These are phyloP conservation scores for Inonotus hispidus DNA, from an alignment of 1,284 basidiomycete genomes.

Conservation along the genomic window DNA sequence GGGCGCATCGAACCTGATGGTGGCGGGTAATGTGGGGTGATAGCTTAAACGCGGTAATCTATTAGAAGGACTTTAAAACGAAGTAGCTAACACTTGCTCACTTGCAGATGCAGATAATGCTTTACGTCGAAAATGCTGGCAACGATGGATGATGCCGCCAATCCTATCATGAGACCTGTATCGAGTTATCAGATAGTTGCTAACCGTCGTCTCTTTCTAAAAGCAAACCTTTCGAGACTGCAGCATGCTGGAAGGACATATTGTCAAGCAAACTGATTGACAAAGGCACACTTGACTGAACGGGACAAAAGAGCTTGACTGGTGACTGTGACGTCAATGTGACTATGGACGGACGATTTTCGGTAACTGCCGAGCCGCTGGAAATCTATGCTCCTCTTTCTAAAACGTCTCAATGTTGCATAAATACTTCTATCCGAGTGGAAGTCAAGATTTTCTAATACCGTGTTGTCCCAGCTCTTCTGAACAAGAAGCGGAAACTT, in stretches of 20 bases:
- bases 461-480: too few species aligned
- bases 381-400: too few species aligned
- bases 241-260: conserved; percentile 77
- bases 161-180: conserved; percentile 70
- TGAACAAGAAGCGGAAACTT: too few species aligned
- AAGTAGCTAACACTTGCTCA: conserved; percentile 30
- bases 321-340: background rate
- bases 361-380: too few species aligned
- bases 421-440: too few species aligned
- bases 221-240: conserved; percentile 66
- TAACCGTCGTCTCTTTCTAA: background rate
- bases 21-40: conserved; percentile 66
- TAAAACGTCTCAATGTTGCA: too few species aligned
- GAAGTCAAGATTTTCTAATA: too few species aligned
- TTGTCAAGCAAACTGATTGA: background rate
- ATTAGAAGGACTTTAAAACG: background rate
- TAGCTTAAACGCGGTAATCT: conserved; percentile 35
- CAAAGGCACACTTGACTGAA: too few species aligned
- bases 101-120: conserved; percentile 82
- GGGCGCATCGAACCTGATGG: conserved; percentile 49
- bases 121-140: conserved; percentile 81
- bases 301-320: too few species aligned
- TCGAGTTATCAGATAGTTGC: background rate
- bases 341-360: too few species aligned
- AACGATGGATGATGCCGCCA: conserved; percentile 64